These are phyloP conservation scores for Cryptococcus sp. DNA, from an alignment of 1,284 basidiomycete genomes.

Conservation along the genomic window DNA sequence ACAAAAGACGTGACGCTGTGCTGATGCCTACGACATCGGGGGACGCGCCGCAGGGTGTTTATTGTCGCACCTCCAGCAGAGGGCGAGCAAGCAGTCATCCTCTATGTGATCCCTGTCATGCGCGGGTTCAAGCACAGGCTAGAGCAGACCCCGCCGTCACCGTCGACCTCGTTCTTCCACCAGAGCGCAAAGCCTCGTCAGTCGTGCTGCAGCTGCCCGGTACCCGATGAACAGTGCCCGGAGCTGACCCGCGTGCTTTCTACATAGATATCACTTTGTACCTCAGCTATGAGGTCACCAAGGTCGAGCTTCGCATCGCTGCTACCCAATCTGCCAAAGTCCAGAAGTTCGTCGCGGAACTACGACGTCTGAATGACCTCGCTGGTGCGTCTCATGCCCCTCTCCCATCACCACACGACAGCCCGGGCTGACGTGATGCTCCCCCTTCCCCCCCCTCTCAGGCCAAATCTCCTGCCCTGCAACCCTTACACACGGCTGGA, in stretches of 20 bases:
- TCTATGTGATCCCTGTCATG: slow-evolving; percentile 30
- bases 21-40: not conserved
- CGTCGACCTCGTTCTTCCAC: slow-evolving; percentile 42
- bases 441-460: not conserved
- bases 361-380: slow-evolving; percentile 19
- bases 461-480: slow-evolving; percentile 8
- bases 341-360: slow-evolving; percentile 29
- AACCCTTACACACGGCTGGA: slow-evolving; percentile 28
- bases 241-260: slow-evolving; percentile 1
- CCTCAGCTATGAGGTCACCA: slow-evolving; percentile 60
- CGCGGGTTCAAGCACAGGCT: slow-evolving; percentile 25
- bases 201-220: slow-evolving; percentile 6
- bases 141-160: slow-evolving; percentile 43
- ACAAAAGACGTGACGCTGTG: not conserved
- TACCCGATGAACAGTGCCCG: not conserved
- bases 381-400: slow-evolving; percentile 15
- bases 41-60: slow-evolving; percentile 22
- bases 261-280: slow-evolving; percentile 30
- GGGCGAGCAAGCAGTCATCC: slow-evolving; percentile 11
- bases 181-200: slow-evolving; percentile 43
- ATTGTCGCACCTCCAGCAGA: slow-evolving; percentile 19
- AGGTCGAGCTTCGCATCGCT: slow-evolving; percentile 70
- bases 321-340: slow-evolving; percentile 42
- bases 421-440: not conserved
- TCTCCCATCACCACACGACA: not conserved